These are phyloP conservation scores for Naganishia liquefaciens DNA, from an alignment of 1,284 basidiomycete species.

Conservation along the genomic window DNA sequence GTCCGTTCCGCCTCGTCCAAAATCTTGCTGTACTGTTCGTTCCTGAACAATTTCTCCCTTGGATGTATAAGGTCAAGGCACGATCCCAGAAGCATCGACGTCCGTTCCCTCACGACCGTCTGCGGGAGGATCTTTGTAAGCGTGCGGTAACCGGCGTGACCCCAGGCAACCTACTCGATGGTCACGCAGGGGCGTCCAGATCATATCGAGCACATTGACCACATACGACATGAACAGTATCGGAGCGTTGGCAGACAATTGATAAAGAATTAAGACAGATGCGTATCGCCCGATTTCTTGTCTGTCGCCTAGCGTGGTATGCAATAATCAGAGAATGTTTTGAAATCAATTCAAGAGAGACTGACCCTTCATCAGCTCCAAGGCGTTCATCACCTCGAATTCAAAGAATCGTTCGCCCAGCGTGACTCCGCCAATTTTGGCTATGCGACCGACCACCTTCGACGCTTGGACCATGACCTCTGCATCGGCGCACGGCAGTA, in stretches of 20 bases:
- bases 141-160: not conserved
- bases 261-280: constrained; percentile 73
- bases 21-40: constrained; percentile 69
- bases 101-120: constrained; percentile 77
- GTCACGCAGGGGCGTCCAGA: constrained; percentile 83
- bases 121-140: constrained; percentile 28
- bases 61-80: constrained; percentile 80
- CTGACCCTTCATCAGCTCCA: constrained; percentile 52
- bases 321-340: not conserved
- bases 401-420: constrained; percentile 52
- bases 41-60: constrained; percentile 51
- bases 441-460: constrained; percentile 49
- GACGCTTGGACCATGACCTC: constrained; percentile 53
- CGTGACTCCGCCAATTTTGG: constrained; percentile 47
- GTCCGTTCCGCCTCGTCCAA: constrained; percentile 87
- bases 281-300: constrained; percentile 53
- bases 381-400: constrained; percentile 51
- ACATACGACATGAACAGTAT: constrained; percentile 85
- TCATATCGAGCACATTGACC: constrained; percentile 81
- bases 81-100: constrained; percentile 83
- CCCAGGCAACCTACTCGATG: constrained; percentile 60
- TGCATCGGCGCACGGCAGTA: constrained; percentile 51
- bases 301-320: constrained; percentile 1
- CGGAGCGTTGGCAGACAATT: constrained; percentile 81
- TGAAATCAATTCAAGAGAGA: not conserved